Evolutionary conservation across 2,329 filamentous ascomycete species (phyloP).

Genomic region (Macrophomina phaseolina): DNA sequence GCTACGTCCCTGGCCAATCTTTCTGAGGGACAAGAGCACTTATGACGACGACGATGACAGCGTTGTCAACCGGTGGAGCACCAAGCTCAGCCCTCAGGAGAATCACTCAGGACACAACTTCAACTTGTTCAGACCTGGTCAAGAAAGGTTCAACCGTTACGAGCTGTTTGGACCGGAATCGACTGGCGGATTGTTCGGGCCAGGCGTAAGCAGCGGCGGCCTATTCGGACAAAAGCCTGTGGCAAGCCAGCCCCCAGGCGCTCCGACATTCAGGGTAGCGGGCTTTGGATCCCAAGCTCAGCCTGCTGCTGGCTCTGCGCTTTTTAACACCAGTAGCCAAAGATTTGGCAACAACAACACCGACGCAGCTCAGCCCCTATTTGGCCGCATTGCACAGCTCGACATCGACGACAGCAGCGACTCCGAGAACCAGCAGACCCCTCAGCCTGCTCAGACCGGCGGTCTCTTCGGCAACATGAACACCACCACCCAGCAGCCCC

Average conservation of each 20-base stretch:
- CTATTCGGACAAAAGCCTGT: too few species aligned
- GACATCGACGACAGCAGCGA: background rate
- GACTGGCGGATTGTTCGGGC: constrained; percentile 16
- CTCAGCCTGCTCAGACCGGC: background rate
- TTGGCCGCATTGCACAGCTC: background rate
- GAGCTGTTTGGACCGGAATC: constrained; percentile 31
- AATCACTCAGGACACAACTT: constrained; percentile 17
- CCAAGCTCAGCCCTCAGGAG: constrained; percentile 34
- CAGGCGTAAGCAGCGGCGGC: background rate
- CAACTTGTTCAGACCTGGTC: background rate
- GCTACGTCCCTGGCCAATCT: constrained; percentile 64
- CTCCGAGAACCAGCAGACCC: background rate
- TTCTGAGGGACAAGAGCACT: constrained; percentile 45
- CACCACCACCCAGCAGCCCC: background rate
- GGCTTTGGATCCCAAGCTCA: background rate
- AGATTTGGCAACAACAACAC: background rate
- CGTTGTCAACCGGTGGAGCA: constrained; percentile 14
- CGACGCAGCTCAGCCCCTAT: background rate
- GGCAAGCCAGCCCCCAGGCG: too few species aligned
- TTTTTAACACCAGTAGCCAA: background rate
- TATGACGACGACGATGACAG: constrained; percentile 31
- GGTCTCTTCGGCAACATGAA: background rate
- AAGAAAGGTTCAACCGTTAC: constrained; percentile 31
- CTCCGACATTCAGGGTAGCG: background rate
- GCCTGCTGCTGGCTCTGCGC: background rate